Conservation (phyloP, 2,329 filamentous ascomycete genomes). For the Clarireedia homoeocarpa region DNA sequence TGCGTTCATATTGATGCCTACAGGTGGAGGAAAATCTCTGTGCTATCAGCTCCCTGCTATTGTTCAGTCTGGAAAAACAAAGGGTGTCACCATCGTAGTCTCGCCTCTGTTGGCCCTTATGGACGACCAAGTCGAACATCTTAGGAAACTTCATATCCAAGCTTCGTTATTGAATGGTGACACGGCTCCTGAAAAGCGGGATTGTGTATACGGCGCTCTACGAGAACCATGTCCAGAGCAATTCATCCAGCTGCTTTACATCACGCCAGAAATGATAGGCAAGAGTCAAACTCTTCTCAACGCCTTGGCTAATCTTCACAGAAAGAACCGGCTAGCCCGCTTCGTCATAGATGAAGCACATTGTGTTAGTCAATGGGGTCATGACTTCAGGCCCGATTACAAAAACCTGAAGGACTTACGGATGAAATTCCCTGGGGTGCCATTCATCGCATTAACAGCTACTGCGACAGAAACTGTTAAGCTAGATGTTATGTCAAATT, state of each 20-base stretch:
- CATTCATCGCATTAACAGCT: conserved; percentile 89
- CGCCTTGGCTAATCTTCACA: conserved; percentile 60
- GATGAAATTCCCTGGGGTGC: conserved; percentile 65
- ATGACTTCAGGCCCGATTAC: conserved; percentile 96
- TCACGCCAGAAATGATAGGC: conserved; percentile 94
- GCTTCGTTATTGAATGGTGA: conserved; percentile 80
- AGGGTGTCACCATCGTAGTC: conserved; percentile 87
- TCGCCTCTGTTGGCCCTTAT: conserved; percentile 92
- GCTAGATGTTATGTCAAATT: conserved; percentile 81
- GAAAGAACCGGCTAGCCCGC: conserved; percentile 66
- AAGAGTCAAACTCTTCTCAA: conserved; percentile 65
- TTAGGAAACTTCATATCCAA: conserved; percentile 65
- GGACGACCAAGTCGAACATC: conserved; percentile 90
- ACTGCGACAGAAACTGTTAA: conserved; percentile 93
- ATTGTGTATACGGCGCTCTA: conserved; percentile 56
- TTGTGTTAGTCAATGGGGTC: conserved; percentile 98
- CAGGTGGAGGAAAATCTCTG: conserved; percentile 90
- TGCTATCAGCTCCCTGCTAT: conserved; percentile 94
- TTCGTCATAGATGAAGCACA: conserved; percentile 99
- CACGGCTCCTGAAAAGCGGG: conserved; percentile 53
- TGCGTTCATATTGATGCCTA: conserved; percentile 95
- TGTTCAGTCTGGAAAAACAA: conserved; percentile 69
- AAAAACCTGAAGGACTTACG: conserved; percentile 75
- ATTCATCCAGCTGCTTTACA: conserved; percentile 75
- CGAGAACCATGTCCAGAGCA: conserved; percentile 60